Conservation (phyloP, 352 stramenopile genomes). For the Globisporangium nagaii region DNA sequence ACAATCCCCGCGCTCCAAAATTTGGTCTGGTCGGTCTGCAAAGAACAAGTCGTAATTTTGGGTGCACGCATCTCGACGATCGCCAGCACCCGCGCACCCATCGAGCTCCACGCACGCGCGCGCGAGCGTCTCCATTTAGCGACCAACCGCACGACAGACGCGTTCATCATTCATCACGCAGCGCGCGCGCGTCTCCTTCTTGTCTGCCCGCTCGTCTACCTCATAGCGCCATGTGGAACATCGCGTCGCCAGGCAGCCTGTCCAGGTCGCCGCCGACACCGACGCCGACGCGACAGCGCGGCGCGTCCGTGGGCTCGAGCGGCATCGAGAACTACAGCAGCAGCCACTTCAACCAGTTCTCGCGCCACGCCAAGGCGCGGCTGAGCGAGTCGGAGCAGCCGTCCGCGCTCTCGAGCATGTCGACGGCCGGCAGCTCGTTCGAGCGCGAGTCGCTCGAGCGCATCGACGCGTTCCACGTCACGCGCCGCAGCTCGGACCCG, state of each 20-base stretch:
- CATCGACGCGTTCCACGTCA: conserved; percentile 25
- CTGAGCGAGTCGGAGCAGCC: conserved; percentile 4
- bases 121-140: no score
- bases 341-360: conserved; percentile 10
- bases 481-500: conserved; percentile 53
- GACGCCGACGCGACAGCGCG: conserved; percentile 9
- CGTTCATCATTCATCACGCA: no score
- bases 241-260: neutral
- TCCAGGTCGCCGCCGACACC: conserved; percentile 6
- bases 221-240: conserved; percentile 3
- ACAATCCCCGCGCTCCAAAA: no score
- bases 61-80: no score
- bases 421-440: neutral
- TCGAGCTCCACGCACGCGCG: no score
- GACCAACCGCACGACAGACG: no score
- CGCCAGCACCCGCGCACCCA: no score
- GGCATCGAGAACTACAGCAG: conserved; percentile 3
- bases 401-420: neutral
- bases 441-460: neutral
- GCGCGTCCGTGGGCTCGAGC: conserved; percentile 13
- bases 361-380: conserved; percentile 10
- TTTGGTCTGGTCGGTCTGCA: no score
- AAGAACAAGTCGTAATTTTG: no score
- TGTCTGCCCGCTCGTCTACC: no score
- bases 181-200: no score